Evolutionary conservation across 805 yeast genomes (phyloP), one percentile per base, ranked within the genome.

Genomic region (Lachancea waltii): DNA sequence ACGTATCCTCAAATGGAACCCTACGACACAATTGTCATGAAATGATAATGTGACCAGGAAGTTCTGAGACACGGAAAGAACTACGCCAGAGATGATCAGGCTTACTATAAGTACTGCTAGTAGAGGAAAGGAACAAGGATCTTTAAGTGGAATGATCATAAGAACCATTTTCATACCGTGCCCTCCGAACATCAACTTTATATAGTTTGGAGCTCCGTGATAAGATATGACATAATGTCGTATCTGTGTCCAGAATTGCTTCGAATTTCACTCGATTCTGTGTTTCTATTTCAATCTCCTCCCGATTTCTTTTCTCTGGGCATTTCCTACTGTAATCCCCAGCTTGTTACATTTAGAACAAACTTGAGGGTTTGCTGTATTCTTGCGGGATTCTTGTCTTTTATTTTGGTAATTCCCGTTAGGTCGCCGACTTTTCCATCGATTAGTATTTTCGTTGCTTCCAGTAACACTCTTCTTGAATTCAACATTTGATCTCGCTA

Each of bases 251-350:
- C 30, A 26, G 7, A 7, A 26, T n/a, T 8, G 30, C 16, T 26
- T 26, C n/a, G n/a, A 26, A 7, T 14, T 26, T n/a, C 13, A 26
- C 30, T 26, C 30, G 30, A 8, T 26, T 14, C 15, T 26, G 13
- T 26, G 30, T 26, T 26, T 26, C 30, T 26, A 26, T 26, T 26
- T 7, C 13, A 26, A 26, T 26, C 30, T 26, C 30, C 30, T 26
- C 16, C n/a, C 30, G 30, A 13, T 26, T 26, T 14, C 30, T 26
- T 14, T 13, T 26, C 30, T 26, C 30, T 7, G 30, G 13, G n/a
- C 13, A 26, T 8, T 26, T 8, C 13, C 30, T 14, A 26, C 30
- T 26, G 13, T 26, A 26, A 26, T 26, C 8, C 13, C 30, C 13
- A 8, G 13, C 15, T 26, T 26, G 13, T 11, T 26, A 7, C 15